Conservation (phyloP, 352 stramenopile genomes). For the Pythium biforme region DNA sequence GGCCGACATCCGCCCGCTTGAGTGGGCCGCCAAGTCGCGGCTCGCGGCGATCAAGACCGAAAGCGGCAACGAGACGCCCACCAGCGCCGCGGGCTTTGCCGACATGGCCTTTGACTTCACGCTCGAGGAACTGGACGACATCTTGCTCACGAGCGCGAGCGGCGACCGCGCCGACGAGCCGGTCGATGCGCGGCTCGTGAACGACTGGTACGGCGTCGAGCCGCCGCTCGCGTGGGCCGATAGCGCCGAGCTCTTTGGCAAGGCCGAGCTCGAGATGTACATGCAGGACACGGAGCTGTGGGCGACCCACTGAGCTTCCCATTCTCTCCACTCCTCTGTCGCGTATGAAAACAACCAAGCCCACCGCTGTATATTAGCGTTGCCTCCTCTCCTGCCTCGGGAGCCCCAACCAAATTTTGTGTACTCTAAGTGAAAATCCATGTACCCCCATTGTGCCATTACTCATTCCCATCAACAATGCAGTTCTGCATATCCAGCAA, state of each 20-base stretch:
- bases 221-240: slow-evolving; percentile 14
- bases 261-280: slow-evolving; percentile 30
- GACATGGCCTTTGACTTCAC: slow-evolving; percentile 30
- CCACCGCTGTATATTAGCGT: slow-evolving; percentile 21
- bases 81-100: slow-evolving; percentile 19
- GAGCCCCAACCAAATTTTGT: slow-evolving; percentile 19
- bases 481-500: neutral
- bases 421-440: slow-evolving; percentile 9
- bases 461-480: neutral
- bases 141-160: slow-evolving; percentile 20
- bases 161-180: neutral
- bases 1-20: slow-evolving; percentile 21
- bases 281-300: slow-evolving; percentile 31
- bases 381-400: neutral
- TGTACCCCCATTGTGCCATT: neutral
- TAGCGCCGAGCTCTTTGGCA: slow-evolving; percentile 22
- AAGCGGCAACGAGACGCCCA: slow-evolving; percentile 29
- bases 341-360: neutral
- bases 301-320: slow-evolving; percentile 9
- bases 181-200: slow-evolving; percentile 12
- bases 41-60: slow-evolving; percentile 22
- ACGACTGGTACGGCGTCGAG: slow-evolving; percentile 23
- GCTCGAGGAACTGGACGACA: slow-evolving; percentile 31
- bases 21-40: slow-evolving; percentile 25
- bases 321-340: neutral